These are phyloP conservation scores for Brassica carinata DNA, from an alignment of 345 rosid species.

Conservation along the genomic window DNA sequence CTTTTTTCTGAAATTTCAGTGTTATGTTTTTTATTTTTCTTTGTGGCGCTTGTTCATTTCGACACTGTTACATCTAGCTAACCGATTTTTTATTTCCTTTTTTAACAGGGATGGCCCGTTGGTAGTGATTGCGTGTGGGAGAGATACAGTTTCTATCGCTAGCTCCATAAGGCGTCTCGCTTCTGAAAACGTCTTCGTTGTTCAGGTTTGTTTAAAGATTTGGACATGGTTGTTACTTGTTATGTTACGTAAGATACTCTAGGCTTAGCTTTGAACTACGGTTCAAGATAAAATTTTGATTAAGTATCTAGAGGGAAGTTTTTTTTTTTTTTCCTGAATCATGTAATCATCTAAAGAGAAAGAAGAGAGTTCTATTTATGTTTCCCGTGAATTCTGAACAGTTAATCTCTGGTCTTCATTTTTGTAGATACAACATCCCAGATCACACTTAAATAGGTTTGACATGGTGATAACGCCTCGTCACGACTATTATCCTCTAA, in stretches of 20 bases:
- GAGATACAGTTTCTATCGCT: constrained; percentile 87
- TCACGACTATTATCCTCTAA: constrained; percentile 91
- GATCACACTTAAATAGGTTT: constrained; percentile 78
- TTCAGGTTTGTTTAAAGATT: constrained; percentile 63
- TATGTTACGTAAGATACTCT: constrained; percentile 6
- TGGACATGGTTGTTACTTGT: background rate
- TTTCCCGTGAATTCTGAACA: background rate
- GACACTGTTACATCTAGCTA: constrained; percentile 7
- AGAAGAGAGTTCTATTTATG: background rate
- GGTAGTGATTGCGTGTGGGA: constrained; percentile 88
- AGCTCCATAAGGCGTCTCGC: constrained; percentile 90
- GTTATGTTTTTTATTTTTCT: background rate
- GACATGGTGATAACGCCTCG: constrained; percentile 93
- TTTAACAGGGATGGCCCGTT: constrained; percentile 87
- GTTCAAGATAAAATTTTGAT: background rate
- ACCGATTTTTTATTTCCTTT: constrained; percentile 5
- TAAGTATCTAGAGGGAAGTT: background rate
- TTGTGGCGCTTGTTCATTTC: background rate
- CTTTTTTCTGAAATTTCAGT: constrained; percentile 21
- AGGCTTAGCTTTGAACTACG: background rate
- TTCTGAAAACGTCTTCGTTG: constrained; percentile 78
- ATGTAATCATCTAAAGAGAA: background rate
- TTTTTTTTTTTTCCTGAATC: background rate
- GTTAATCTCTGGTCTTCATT: constrained; percentile 8
- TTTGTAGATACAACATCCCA: constrained; percentile 87